A percentile compares a stretch with the other conserved stretches of the same genome.
phyloP scores from a whole-genome alignment of 495 filamentous ascomycete species.

The Corynascus novoguineensis region DNA sequence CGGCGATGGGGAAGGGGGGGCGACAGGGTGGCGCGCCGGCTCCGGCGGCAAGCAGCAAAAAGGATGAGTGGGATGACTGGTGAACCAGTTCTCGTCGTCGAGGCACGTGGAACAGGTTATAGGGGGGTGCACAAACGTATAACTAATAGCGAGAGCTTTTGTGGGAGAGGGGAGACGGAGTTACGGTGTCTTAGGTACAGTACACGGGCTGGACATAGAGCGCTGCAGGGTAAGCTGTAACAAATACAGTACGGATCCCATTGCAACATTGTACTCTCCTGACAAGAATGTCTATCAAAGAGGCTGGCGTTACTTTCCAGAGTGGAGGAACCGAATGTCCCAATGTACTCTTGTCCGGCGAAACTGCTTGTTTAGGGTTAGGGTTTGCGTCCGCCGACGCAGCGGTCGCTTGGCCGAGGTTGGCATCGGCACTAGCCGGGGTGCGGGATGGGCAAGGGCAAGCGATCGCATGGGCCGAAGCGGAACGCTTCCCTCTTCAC shows the following conservation, averaged over 20 bases:
- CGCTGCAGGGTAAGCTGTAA: no score
- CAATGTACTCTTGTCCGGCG: neutral
- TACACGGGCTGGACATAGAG: no score
- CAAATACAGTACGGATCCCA: no score
- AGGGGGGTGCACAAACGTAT: no score
- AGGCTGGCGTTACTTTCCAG: neutral
- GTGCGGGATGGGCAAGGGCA: slow-evolving; percentile 14
- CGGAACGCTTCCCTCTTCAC: slow-evolving; percentile 9
- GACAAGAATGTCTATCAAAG: no score
- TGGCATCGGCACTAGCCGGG: slow-evolving; percentile 35
- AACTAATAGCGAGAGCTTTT: no score
- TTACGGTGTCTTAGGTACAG: neutral
- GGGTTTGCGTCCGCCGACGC: slow-evolving; percentile 1
- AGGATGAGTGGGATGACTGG: slow-evolving; percentile 66
- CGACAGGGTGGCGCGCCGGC: slow-evolving; percentile 20
- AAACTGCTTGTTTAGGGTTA: slow-evolving; percentile 22
- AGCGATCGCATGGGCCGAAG: slow-evolving; percentile 16
- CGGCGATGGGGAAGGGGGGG: slow-evolving; percentile 59
- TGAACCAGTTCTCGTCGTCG: slow-evolving; percentile 31
- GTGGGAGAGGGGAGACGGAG: neutral
- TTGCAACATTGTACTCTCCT: no score
- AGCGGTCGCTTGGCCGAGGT: slow-evolving; percentile 32
- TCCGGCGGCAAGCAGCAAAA: slow-evolving; percentile 32
- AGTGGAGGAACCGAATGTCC: neutral
- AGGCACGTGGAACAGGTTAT: neutral